Evolutionary conservation across 305 asterid species (phyloP).

Genomic region (Solanum hybrid): DNA sequence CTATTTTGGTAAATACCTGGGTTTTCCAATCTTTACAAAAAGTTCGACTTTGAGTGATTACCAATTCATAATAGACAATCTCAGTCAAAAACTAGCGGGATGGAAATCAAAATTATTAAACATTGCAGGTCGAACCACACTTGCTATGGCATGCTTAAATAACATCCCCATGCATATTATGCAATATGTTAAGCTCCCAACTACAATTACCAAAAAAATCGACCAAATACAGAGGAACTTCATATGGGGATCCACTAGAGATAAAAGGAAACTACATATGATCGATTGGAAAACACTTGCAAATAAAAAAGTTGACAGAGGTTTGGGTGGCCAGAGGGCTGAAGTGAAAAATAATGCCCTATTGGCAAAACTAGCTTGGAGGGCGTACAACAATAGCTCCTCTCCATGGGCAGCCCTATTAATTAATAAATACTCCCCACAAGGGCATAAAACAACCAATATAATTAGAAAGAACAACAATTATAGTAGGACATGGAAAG

Average conservation of each 20-base stretch:
- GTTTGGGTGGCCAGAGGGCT: neutral
- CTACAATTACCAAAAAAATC: neutral
- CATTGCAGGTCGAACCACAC: neutral
- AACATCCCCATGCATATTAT: neutral
- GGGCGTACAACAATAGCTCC: neutral
- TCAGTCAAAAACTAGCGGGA: neutral
- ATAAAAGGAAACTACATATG: neutral
- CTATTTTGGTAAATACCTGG: neutral
- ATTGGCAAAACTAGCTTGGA: neutral
- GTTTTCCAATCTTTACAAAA: neutral
- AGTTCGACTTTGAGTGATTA: too few relatives aligned
- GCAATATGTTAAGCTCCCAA: neutral
- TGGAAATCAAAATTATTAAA: neutral
- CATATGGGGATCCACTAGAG: neutral
- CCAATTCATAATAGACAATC: neutral
- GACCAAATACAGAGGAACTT: neutral
- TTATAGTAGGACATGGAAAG: neutral
- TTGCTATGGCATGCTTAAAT: neutral
- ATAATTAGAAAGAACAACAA: neutral
- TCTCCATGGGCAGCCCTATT: neutral
- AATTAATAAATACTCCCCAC: neutral
- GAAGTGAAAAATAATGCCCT: neutral
- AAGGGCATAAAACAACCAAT: neutral
- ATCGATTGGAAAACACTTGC: neutral
- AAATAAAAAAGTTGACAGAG: neutral